Percentiles rank a stretch among this genome's conserved stretches.
Evolutionary conservation across 129 eudicot genomes (phyloP).

Genomic region (Flaveria robusta): DNA sequence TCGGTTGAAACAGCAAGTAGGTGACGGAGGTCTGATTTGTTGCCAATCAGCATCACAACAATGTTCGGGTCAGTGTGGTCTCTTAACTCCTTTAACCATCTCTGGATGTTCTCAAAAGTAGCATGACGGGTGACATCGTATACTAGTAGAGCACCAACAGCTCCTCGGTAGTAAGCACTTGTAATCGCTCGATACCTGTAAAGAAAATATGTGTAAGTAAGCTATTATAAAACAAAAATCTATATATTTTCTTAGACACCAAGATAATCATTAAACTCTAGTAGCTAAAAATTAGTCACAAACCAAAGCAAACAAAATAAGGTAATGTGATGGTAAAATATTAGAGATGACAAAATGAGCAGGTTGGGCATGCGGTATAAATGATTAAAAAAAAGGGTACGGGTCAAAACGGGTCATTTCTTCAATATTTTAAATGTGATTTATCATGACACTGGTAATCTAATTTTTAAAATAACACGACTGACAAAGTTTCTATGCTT

Average conservation of each 20-base stretch:
- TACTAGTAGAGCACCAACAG: slow-evolving; percentile 42
- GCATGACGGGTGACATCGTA: slow-evolving; percentile 40
- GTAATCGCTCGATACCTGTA: slow-evolving; percentile 41
- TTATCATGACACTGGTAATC: too few species aligned
- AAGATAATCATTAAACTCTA: not conserved
- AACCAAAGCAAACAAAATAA: too few species aligned
- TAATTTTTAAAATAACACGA: too few species aligned
- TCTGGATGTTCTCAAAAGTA: slow-evolving; percentile 34
- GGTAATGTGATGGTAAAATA: too few species aligned
- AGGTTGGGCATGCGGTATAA: too few species aligned
- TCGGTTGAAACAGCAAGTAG: slow-evolving; percentile 37
- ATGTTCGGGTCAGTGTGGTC: slow-evolving; percentile 44
- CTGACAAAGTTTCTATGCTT: too few species aligned
- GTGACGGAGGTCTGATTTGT: slow-evolving; percentile 45
- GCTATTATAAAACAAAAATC: not conserved
- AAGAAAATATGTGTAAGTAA: not conserved
- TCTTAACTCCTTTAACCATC: slow-evolving; percentile 39
- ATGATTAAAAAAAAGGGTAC: too few species aligned
- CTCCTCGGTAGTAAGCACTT: slow-evolving; percentile 45
- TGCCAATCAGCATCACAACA: slow-evolving; percentile 40
- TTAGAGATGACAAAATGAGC: too few species aligned
- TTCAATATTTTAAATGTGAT: too few species aligned
- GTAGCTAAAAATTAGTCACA: not conserved
- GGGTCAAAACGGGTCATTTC: too few species aligned
- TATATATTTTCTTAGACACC: not conserved